Evolutionary conservation across 805 yeast genomes (phyloP), one percentile per base, ranked within the genome.

Genomic region (Lipomyces oligophaga): DNA sequence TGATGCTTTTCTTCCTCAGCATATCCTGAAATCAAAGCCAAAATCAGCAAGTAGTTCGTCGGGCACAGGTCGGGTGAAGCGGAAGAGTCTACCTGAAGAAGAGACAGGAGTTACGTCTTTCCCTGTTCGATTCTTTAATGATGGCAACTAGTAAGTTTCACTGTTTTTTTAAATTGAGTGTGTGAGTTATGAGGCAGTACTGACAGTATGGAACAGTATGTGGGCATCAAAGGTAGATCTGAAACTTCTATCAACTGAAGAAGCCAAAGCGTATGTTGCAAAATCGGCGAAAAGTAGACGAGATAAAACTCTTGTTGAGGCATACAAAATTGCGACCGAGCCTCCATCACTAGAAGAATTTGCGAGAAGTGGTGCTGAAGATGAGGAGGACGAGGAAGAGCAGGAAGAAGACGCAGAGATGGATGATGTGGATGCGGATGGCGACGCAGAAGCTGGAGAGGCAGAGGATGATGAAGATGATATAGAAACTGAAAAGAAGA

Each of bases 101-200:
- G 34, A 28, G 18, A 25, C 28, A 3, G 47, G 43, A 6, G 46
- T 47, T 10, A 33, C 21, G 20, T 43, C 41, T 8, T 71, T 61
- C 77, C 84, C 66, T 57, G 87, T 83, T 13, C 71, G 84, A 47
- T 83, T 83, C 62, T 79, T 82, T 61, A 77, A 77, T 58, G 90
- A 83, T 61, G 84, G 80, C 60, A 80, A 82, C 13, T 82, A 79
- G 54, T 55, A 31, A 18, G 57, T 52, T 3, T 34, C 6, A 10
- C 11, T 15, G 11, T 18, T 15, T 18, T 1, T 3, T 19, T 34
- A 8, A 4, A 31, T 22, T n/a, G 13, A 28, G 32, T 7, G 31
- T 15, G 15, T 5, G 30, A 26, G 11, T 26, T 8, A 26, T 8
- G 30, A 26, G 13, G 16, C 13, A 10, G 19, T 24, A 32, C 10